phyloP scores from a whole-genome alignment of 2,329 filamentous ascomycete genomes.

The Graphilbum fragrans region DNA sequence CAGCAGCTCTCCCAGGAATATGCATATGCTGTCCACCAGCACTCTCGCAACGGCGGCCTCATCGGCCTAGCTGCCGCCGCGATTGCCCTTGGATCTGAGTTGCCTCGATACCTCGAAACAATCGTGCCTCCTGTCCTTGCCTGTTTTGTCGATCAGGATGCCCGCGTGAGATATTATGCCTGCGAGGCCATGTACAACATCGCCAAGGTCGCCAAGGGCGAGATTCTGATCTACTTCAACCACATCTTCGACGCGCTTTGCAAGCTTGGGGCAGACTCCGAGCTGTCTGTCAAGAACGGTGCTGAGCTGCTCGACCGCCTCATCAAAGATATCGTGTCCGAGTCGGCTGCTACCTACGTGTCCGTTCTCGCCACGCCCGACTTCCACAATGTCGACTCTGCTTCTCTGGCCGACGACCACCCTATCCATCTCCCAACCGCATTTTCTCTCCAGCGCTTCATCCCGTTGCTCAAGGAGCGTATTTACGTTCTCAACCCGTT shows the following conservation, averaged over 20 bases:
- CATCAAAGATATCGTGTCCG: slow-evolving; percentile 91
- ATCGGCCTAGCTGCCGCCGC: slow-evolving; percentile 92
- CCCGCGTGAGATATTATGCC: slow-evolving; percentile 91
- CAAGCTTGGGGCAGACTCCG: slow-evolving; percentile 94
- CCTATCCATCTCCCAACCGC: slow-evolving; percentile 57
- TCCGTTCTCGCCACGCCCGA: slow-evolving; percentile 61
- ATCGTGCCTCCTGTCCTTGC: slow-evolving; percentile 95
- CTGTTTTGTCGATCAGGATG: slow-evolving; percentile 97
- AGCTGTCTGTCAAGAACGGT: slow-evolving; percentile 95
- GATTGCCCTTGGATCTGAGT: slow-evolving; percentile 83
- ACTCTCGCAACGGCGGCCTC: slow-evolving; percentile 89
- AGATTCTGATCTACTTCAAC: slow-evolving; percentile 95
- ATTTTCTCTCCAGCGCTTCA: slow-evolving; percentile 83
- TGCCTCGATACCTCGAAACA: slow-evolving; percentile 80
- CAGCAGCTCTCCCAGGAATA: slow-evolving; percentile 96
- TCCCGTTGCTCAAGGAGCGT: slow-evolving; percentile 84
- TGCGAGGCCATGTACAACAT: slow-evolving; percentile 99
- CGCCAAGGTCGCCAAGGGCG: slow-evolving; percentile 95
- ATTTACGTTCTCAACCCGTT: slow-evolving; percentile 93
- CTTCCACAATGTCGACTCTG: slow-evolving; percentile 9
- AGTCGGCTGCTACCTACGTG: slow-evolving; percentile 89
- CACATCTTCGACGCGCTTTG: slow-evolving; percentile 95
- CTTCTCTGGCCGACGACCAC: slow-evolving; percentile 13
- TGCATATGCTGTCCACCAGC: slow-evolving; percentile 93
- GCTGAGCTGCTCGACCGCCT: slow-evolving; percentile 89